Conservation (phyloP, 352 stramenopile species). For the Phytophthora lateralis region DNA sequence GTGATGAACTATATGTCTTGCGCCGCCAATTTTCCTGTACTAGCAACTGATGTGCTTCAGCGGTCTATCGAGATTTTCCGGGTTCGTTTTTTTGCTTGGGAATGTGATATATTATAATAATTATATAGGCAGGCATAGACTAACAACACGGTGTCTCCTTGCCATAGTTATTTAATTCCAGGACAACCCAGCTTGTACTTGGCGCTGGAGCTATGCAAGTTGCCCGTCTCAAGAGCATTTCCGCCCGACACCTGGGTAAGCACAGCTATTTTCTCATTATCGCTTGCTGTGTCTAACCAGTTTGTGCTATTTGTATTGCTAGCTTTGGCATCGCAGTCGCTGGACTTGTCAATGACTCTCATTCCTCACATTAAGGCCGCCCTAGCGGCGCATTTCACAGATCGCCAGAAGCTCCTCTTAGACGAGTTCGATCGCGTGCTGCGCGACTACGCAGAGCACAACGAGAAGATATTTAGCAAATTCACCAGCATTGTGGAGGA, state of each 20-base stretch:
- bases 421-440: constrained; percentile 95
- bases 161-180: constrained; percentile 94
- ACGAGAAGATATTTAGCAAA: constrained; percentile 97
- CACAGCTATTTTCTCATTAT: neutral
- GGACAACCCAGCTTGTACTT: constrained; percentile 96
- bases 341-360: constrained; percentile 94
- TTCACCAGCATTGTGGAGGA: constrained; percentile 98
- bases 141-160: constrained; percentile 29
- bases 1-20: constrained; percentile 95
- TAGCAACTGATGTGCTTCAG: constrained; percentile 94
- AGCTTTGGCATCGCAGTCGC: constrained; percentile 95
- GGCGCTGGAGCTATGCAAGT: constrained; percentile 96
- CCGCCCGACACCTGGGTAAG: constrained; percentile 92
- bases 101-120: neutral
- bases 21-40: constrained; percentile 92
- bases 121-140: neutral
- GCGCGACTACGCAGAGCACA: constrained; percentile 95
- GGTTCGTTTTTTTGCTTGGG: constrained; percentile 37
- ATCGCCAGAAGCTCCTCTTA: constrained; percentile 96
- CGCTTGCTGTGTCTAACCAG: neutral
- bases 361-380: constrained; percentile 95
- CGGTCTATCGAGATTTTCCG: constrained; percentile 93
- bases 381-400: constrained; percentile 94
- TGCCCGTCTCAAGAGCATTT: constrained; percentile 96
- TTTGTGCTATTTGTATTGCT: constrained; percentile 9